Conservation (phyloP, 1,284 basidiomycete species). For the Grifola frondosa region DNA sequence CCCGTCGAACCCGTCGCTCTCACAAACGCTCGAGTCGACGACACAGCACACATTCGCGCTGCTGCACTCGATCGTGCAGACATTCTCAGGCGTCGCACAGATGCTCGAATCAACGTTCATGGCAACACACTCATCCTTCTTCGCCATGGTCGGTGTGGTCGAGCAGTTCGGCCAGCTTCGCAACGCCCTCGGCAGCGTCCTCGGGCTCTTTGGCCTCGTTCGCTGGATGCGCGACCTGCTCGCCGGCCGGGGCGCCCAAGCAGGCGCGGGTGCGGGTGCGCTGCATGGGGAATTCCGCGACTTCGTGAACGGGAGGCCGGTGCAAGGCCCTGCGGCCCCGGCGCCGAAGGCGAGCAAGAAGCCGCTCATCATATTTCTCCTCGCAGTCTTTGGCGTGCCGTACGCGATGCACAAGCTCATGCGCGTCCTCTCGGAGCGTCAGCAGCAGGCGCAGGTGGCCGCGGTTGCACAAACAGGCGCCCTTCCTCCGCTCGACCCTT, state of each 20-base stretch:
- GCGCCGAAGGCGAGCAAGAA: constrained; percentile 75
- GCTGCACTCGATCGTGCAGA: constrained; percentile 93
- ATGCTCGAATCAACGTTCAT: constrained; percentile 99
- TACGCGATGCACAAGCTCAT: constrained; percentile 94
- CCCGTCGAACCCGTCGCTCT: constrained; percentile 64
- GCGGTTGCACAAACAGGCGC: constrained; percentile 35
- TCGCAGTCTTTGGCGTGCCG: constrained; percentile 93
- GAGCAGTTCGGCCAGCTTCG: constrained; percentile 93
- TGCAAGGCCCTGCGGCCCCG: constrained; percentile 52
- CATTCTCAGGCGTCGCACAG: constrained; percentile 94
- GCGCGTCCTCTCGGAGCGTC: constrained; percentile 71
- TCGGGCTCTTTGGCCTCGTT: constrained; percentile 88
- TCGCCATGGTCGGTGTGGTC: constrained; percentile 97
- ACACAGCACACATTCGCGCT: constrained; percentile 94
- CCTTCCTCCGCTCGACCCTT: constrained; percentile 68
- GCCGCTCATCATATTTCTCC: constrained; percentile 91
- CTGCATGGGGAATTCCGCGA: constrained; percentile 66
- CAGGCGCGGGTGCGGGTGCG: constrained; percentile 26
- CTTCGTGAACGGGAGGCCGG: constrained; percentile 64
- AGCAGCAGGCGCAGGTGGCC: constrained; percentile 42
- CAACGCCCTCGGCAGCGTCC: constrained; percentile 90
- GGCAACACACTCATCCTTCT: constrained; percentile 98
- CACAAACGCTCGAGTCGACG: constrained; percentile 85
- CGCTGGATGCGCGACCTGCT: constrained; percentile 76
- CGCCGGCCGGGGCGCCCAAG: constrained; percentile 44